Base-by-base conservation (phyloP, 345 rosid genomes). In the Punica granatum region DNA sequence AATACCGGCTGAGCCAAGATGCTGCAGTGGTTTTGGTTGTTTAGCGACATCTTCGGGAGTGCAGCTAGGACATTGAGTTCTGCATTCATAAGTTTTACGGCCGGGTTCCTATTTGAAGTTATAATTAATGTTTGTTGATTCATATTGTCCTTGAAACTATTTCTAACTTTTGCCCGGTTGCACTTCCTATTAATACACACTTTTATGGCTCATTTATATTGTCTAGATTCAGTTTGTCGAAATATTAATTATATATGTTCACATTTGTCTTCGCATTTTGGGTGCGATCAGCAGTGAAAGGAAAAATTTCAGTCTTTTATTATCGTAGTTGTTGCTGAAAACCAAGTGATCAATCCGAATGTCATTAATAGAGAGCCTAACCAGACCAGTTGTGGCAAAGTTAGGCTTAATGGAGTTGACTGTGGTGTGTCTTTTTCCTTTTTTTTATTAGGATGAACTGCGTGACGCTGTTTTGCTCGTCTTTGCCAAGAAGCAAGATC, bases 401-500 rank as follows among this genome's bases (percentile, higher is more conserved):
- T 37, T 5, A 51, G 2, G 58, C 58, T 28, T 51, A 51, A 6
- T 25, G 4, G 32, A 54, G 7, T 63, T 19, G 19, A 16, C 28
- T 62, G n/a, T 14, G 65, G 34, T 42, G 19, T 8, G n/a, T n/a
- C n/a, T n/a, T n/a, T n/a, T n/a, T n/a, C n/a, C n/a, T 34, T 43
- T 42, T 26, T 46, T 44, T 43, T 42, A 14, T 42, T 75, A 87
- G 90, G 96, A 92, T 82, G 96, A 89, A 76, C 74, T 92, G 75
- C 84, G 93, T 69, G 93, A 87, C 73, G 96, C 92, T 71, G 92
- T 89, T 64, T 79, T 92, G 76, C 93, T 92, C 54, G 97, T 92
- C 56, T 89, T 89, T 76, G 93, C 97, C 19, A 89, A 92, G 88
- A 91, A 89, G 69, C 92, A 89, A 78, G 97, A 91, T 83, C 93